Conservation (phyloP, 352 stramenopile genomes). For the Phytophthora rubi region DNA sequence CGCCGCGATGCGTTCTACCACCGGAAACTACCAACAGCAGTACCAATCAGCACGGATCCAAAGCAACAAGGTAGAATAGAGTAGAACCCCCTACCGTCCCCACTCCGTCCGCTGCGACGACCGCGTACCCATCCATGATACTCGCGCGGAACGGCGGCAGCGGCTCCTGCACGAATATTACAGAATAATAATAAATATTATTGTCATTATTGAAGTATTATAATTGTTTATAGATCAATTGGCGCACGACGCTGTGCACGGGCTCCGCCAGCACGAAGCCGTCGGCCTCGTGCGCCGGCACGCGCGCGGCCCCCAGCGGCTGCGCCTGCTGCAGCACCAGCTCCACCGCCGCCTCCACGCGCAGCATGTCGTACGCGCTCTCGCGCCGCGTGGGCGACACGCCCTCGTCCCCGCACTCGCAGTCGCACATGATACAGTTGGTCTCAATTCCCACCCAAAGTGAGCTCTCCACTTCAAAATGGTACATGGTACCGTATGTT, state of each 20-base stretch:
- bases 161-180: slow-evolving; percentile 56
- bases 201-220: neutral
- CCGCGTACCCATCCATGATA: slow-evolving; percentile 98
- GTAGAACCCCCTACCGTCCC: slow-evolving; percentile 51
- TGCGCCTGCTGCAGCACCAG: slow-evolving; percentile 55
- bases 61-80: neutral
- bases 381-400: slow-evolving; percentile 59
- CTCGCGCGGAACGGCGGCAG: slow-evolving; percentile 95
- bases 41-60: neutral
- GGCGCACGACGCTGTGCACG: slow-evolving; percentile 43
- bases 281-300: slow-evolving; percentile 47
- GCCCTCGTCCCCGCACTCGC: slow-evolving; percentile 56
- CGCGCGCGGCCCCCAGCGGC: slow-evolving; percentile 43
- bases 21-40: slow-evolving; percentile 50
- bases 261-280: slow-evolving; percentile 65
- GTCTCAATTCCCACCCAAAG: slow-evolving; percentile 1
- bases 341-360: slow-evolving; percentile 58
- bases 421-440: slow-evolving; percentile 42
- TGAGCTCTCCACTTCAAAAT: no score
- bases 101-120: slow-evolving; percentile 84
- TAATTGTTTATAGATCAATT: neutral
- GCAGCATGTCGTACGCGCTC: slow-evolving; percentile 82
- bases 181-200: neutral
- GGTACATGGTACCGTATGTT: no score
- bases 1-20: slow-evolving; percentile 75